These are phyloP conservation scores for Nadsonia starkeyi-henricii DNA, from an alignment of 1,139 yeast genomes.

Conservation along the genomic window DNA sequence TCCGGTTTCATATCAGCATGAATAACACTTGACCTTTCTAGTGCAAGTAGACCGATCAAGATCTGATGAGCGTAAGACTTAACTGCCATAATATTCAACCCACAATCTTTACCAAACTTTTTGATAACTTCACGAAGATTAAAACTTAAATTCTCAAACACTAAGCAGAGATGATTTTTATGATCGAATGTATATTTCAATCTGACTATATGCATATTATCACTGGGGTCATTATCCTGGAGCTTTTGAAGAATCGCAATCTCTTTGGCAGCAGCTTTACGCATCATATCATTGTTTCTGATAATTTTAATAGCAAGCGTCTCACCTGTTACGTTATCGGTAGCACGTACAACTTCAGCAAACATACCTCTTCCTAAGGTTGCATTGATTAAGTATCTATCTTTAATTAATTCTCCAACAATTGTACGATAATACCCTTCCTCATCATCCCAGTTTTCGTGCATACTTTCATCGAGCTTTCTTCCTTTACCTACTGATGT, in stretches of 20 bases:
- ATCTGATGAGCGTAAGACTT: constrained; percentile 74
- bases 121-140: constrained; percentile 76
- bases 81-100: constrained; percentile 47
- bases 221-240: constrained; percentile 53
- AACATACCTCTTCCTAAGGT: constrained; percentile 78
- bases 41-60: constrained; percentile 59
- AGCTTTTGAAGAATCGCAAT: constrained; percentile 56
- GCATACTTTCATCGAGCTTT: constrained; percentile 16
- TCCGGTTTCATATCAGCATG: constrained; percentile 90
- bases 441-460: constrained; percentile 38
- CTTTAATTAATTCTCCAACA: constrained; percentile 50
- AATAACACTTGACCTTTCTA: constrained; percentile 64
- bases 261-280: constrained; percentile 67
- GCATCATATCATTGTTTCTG: constrained; percentile 25
- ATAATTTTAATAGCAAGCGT: constrained; percentile 78
- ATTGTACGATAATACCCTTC: constrained; percentile 78
- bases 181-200: constrained; percentile 68
- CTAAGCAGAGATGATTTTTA: constrained; percentile 76
- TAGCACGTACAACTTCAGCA: constrained; percentile 25
- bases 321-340: constrained; percentile 27
- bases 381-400: constrained; percentile 64
- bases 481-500: constrained; percentile 8
- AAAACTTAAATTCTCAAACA: constrained; percentile 64
- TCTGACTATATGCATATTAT: constrained; percentile 55
- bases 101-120: constrained; percentile 59